Evolutionary conservation across 2,329 filamentous ascomycete species (phyloP).

Genomic region (Bipolaris sorokiniana): DNA sequence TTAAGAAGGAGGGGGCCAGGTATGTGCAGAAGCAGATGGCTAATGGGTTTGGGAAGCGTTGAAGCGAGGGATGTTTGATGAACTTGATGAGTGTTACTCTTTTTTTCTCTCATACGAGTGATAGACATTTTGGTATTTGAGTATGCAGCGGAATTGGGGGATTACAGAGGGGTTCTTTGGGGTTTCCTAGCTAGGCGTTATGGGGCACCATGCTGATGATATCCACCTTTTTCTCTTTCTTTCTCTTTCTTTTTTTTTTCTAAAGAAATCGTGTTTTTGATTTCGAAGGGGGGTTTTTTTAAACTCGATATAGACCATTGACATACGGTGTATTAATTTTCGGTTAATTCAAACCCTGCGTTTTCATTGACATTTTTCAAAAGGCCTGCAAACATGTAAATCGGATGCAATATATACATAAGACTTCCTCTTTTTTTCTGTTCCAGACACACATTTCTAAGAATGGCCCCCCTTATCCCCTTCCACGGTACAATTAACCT

Average conservation of each 20-base stretch:
- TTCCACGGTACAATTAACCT: constrained; percentile 39
- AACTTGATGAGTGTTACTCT: neutral
- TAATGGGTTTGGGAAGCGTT: constrained; percentile 26
- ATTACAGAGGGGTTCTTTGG: neutral
- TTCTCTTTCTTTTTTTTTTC: neutral
- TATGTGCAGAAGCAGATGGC: constrained; percentile 41
- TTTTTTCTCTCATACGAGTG: neutral
- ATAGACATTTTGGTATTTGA: neutral
- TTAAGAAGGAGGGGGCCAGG: constrained; percentile 43
- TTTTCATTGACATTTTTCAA: no score
- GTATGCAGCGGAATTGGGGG: neutral
- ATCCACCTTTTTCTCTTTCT: neutral
- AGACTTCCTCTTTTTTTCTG: no score
- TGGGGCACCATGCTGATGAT: neutral
- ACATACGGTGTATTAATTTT: no score
- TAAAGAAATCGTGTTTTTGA: neutral
- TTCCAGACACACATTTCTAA: neutral
- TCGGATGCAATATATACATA: neutral
- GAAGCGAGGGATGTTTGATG: neutral
- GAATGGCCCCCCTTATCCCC: constrained; percentile 31
- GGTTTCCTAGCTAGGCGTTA: neutral
- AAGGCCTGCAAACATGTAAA: neutral
- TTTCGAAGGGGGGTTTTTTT: no score
- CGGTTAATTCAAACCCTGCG: neutral
- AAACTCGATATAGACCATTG: no score